Percentiles rank a stretch among this genome's conserved stretches.
These are phyloP conservation scores for Moringa oleifera DNA, from an alignment of 345 rosid genomes.

Conservation along the genomic window DNA sequence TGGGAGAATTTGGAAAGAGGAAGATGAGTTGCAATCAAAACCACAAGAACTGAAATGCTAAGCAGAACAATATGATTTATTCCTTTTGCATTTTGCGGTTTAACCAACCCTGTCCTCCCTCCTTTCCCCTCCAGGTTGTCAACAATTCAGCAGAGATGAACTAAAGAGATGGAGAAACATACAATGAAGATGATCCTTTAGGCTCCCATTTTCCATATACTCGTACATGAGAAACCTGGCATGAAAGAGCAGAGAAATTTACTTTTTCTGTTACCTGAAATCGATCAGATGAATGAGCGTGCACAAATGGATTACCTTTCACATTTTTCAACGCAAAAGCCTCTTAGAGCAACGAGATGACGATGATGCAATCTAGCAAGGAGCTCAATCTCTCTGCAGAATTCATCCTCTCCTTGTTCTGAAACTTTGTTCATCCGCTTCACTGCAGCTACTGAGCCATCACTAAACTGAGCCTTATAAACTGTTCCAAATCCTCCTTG, in stretches of 20 bases:
- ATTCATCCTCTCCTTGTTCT: conserved; percentile 80
- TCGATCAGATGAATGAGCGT: conserved; percentile 3
- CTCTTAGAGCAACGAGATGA: conserved; percentile 86
- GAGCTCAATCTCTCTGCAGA: conserved; percentile 93
- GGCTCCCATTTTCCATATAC: conserved; percentile 86
- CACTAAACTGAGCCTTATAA: conserved; percentile 65
- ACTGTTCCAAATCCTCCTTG: conserved; percentile 93
- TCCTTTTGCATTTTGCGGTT: neutral
- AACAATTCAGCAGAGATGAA: neutral
- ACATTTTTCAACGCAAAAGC: conserved; percentile 65
- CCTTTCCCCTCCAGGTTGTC: neutral
- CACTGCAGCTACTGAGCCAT: conserved; percentile 67
- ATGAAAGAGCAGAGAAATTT: conserved; percentile 15
- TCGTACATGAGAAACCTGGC: conserved; percentile 88
- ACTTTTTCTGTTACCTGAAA: neutral
- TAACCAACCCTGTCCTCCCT: no score
- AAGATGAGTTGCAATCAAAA: neutral
- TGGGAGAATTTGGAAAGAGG: neutral
- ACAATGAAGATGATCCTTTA: conserved; percentile 89
- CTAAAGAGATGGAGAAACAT: conserved; percentile 26
- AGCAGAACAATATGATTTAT: no score
- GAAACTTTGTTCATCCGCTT: conserved; percentile 72
- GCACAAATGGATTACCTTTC: conserved; percentile 52
- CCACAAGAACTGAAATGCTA: neutral
- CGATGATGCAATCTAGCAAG: conserved; percentile 95